phyloP scores from a whole-genome alignment of 2,329 filamentous ascomycete species.

The Ophiocordyceps australis region DNA sequence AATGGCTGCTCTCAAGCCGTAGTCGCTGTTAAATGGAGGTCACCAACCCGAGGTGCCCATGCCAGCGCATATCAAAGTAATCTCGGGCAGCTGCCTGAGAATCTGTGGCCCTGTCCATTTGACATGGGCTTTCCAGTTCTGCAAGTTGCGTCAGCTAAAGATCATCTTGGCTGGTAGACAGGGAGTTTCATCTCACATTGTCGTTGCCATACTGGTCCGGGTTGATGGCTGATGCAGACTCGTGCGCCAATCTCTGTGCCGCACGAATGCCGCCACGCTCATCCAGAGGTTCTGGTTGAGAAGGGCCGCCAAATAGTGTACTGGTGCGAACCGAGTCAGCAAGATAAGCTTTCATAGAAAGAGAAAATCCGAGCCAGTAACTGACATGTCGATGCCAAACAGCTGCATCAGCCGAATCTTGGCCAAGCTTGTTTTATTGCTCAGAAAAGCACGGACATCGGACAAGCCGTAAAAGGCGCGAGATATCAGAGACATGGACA shows the following conservation, averaged over 20 bases:
- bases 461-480: slow-evolving; percentile 29
- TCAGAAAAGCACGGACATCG: slow-evolving; percentile 35
- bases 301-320: slow-evolving; percentile 38
- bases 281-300: slow-evolving; percentile 35
- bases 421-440: slow-evolving; percentile 35
- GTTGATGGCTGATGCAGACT: slow-evolving; percentile 25
- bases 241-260: slow-evolving; percentile 20
- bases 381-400: slow-evolving; percentile 35
- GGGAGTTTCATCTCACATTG: slow-evolving; percentile 6
- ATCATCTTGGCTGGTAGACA: background rate
- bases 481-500: slow-evolving; percentile 38
- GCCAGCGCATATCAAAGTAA: slow-evolving; percentile 34
- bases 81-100: slow-evolving; percentile 32
- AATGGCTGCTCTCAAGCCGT: background rate
- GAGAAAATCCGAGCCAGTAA: background rate
- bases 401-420: slow-evolving; percentile 39
- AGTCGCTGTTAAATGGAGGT: no score
- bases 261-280: slow-evolving; percentile 31
- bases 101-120: slow-evolving; percentile 43
- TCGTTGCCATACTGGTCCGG: slow-evolving; percentile 39
- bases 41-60: slow-evolving; percentile 35
- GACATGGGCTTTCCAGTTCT: slow-evolving; percentile 36
- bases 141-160: no score
- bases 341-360: no score
- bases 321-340: slow-evolving; percentile 6